Percentiles rank a stretch among this genome's conserved stretches.
Evolutionary conservation across 1,284 basidiomycete genomes (phyloP).

Genomic region (Cryptococcus amylolentus): DNA sequence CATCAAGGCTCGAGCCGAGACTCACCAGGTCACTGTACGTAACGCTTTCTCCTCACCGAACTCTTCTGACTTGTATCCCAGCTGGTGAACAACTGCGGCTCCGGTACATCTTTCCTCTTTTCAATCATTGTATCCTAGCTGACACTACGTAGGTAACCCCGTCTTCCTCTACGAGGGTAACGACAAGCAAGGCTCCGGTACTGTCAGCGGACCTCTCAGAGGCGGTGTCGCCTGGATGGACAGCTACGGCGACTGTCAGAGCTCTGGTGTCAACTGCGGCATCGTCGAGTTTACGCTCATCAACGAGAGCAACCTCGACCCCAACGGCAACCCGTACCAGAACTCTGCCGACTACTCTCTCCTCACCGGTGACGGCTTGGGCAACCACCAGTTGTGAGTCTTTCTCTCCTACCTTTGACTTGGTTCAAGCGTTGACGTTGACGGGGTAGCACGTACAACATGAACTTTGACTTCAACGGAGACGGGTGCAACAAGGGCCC

Average conservation of each 20-base stretch:
- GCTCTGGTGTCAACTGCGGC: conserved; percentile 22
- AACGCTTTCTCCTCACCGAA: too few species aligned
- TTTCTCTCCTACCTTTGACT: not conserved
- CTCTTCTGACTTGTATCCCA: not conserved
- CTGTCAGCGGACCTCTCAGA: conserved; percentile 15
- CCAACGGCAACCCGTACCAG: conserved; percentile 2
- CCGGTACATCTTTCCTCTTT: not conserved
- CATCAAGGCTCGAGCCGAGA: too few species aligned
- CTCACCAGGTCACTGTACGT: too few species aligned
- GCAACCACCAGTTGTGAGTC: conserved; percentile 19
- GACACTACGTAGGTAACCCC: conserved; percentile 11
- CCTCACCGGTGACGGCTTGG: conserved; percentile 8
- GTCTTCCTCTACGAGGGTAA: conserved; percentile 14
- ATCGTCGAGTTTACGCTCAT: conserved; percentile 25
- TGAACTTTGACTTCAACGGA: conserved; percentile 20
- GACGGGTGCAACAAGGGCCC: not conserved
- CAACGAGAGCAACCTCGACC: conserved; percentile 5
- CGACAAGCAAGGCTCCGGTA: conserved; percentile 3
- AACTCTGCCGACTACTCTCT: conserved; percentile 24
- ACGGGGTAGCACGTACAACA: conserved; percentile 17
- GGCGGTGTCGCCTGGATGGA: conserved; percentile 23
- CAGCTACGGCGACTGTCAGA: conserved; percentile 12
- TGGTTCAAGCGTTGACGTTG: not conserved
- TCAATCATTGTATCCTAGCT: not conserved
- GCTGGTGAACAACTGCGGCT: conserved; percentile 21